These are phyloP conservation scores for Ceratobasidium sp. DNA, from an alignment of 1,284 basidiomycete genomes.

Conservation along the genomic window DNA sequence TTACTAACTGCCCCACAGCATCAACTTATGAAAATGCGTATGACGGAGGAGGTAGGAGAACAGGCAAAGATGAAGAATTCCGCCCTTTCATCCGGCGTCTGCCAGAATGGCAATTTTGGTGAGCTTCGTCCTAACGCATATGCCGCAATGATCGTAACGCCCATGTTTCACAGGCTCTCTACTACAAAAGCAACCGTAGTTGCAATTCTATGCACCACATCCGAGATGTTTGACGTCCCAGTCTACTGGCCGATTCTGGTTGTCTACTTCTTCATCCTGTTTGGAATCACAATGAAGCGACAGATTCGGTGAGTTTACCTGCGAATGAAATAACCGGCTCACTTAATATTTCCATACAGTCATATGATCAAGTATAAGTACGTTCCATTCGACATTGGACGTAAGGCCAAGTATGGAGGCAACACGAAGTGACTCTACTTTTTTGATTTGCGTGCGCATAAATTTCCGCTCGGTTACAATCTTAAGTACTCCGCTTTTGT, in stretches of 20 bases:
- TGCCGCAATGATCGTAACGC: background rate
- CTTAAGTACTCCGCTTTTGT: background rate
- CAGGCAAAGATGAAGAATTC: slow-evolving; percentile 83
- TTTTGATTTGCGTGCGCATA: background rate
- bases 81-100: slow-evolving; percentile 94
- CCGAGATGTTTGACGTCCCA: slow-evolving; percentile 87
- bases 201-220: slow-evolving; percentile 81
- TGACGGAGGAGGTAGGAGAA: slow-evolving; percentile 37
- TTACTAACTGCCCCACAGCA: slow-evolving; percentile 3
- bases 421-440: slow-evolving; percentile 29
- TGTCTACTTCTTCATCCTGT: slow-evolving; percentile 89
- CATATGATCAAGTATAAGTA: slow-evolving; percentile 99
- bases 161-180: slow-evolving; percentile 71
- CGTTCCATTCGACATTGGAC: slow-evolving; percentile 89
- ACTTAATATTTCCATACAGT: slow-evolving; percentile 54
- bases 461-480: background rate
- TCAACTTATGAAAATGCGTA: slow-evolving; percentile 31
- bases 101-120: slow-evolving; percentile 98
- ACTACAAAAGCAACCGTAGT: slow-evolving; percentile 88
- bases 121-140: slow-evolving; percentile 46
- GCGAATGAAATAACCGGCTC: background rate
- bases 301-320: slow-evolving; percentile 83
- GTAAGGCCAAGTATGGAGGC: slow-evolving; percentile 78
- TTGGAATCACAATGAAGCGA: slow-evolving; percentile 88
- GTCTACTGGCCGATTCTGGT: slow-evolving; percentile 99